These are phyloP conservation scores for Cylindrotheca fusiformis DNA, from an alignment of 108 stramenopile species.

Conservation along the genomic window DNA sequence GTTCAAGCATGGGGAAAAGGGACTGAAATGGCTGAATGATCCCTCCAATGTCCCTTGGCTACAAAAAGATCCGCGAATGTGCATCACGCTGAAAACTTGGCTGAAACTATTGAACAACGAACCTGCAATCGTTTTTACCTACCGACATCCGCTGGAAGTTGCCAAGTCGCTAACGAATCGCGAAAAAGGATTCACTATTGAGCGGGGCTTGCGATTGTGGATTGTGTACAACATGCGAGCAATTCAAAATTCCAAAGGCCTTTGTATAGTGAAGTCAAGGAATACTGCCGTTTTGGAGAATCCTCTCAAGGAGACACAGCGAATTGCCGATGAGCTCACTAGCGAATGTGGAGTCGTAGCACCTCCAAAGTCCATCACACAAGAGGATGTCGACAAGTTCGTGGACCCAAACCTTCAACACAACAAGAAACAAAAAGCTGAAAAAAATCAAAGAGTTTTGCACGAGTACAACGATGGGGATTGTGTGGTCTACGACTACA, in stretches of 20 bases:
- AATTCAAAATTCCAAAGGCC: conserved; percentile 62
- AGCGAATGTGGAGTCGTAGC: conserved; percentile 61
- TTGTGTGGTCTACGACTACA: conserved; percentile 52
- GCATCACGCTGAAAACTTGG: conserved; percentile 87
- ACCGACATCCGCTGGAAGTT: conserved; percentile 91
- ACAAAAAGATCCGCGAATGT: conserved; percentile 93
- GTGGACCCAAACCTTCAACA: conserved; percentile 82
- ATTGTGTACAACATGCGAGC: conserved; percentile 87
- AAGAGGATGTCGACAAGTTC: conserved; percentile 73
- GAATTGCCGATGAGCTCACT: conserved; percentile 74
- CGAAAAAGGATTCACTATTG: conserved; percentile 52
- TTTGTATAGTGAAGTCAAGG: conserved; percentile 76
- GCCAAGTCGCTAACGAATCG: conserved; percentile 84
- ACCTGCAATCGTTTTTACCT: conserved; percentile 88
- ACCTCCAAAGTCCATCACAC: conserved; percentile 53
- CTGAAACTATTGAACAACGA: conserved; percentile 66
- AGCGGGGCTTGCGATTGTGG: conserved; percentile 79
- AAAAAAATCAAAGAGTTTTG: conserved; percentile 24
- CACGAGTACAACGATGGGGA: conserved; percentile 47
- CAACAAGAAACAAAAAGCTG: conserved; percentile 43
- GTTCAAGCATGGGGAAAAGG: conserved; percentile 57
- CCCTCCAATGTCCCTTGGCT: conserved; percentile 69
- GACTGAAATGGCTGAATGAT: conserved; percentile 62
- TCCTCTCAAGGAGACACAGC: conserved; percentile 65
- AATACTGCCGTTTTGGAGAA: conserved; percentile 75